Evolutionary conservation across 768 basidiomycete genomes (phyloP).

Genomic region (Suillus sp.): DNA sequence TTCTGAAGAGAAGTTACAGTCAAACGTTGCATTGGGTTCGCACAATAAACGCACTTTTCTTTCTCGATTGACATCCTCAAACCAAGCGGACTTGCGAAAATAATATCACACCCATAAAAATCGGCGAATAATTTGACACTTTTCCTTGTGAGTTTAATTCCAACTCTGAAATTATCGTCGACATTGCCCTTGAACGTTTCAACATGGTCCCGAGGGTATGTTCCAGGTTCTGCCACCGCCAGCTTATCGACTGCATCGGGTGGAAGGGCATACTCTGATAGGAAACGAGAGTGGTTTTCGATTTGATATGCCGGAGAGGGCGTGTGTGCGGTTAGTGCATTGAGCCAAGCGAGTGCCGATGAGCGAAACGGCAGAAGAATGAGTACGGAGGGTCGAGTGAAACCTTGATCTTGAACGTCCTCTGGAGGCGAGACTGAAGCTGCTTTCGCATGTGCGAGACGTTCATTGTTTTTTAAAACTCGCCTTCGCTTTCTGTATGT

Average conservation of each 20-base stretch:
- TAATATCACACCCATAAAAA: conserved; percentile 89
- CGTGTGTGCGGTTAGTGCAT: conserved; percentile 76
- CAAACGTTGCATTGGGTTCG: not conserved
- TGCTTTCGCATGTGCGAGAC: conserved; percentile 72
- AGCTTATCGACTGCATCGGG: conserved; percentile 81
- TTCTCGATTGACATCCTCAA: conserved; percentile 91
- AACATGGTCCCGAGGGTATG: conserved; percentile 86
- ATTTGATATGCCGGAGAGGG: conserved; percentile 75
- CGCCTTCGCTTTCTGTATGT: conserved; percentile 80
- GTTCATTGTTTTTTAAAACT: conserved; percentile 93
- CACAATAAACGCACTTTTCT: conserved; percentile 67
- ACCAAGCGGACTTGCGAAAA: conserved; percentile 92
- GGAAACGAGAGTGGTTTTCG: conserved; percentile 85
- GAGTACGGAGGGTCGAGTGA: conserved; percentile 93
- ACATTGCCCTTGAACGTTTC: conserved; percentile 96
- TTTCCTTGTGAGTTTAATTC: conserved; percentile 90
- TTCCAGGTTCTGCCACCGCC: conserved; percentile 66
- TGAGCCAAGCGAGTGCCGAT: conserved; percentile 80
- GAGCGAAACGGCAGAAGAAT: conserved; percentile 93
- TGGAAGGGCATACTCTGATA: conserved; percentile 81
- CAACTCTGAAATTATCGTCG: conserved; percentile 92
- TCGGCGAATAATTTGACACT: conserved; percentile 89
- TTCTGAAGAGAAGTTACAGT: conserved; percentile 44
- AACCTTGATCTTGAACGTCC: conserved; percentile 94
- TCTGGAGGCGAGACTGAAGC: conserved; percentile 58